Evolutionary conservation across 1,139 yeast genomes (phyloP).

Genomic region (Yamadazyma dushanensis): DNA sequence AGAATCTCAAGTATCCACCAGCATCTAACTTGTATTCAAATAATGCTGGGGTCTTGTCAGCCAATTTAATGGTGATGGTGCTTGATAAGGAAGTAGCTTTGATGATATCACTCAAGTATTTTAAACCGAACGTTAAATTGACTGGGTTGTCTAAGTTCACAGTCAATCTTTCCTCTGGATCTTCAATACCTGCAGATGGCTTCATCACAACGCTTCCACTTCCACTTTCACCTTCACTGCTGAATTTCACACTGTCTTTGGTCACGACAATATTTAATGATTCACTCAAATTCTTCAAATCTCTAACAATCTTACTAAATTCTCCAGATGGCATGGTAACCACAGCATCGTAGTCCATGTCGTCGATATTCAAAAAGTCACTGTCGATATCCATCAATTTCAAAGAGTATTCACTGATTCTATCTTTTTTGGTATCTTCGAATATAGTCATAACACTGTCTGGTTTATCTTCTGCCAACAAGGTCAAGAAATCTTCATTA

Average conservation of each 20-base stretch:
- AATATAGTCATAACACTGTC: slow-evolving; percentile 79
- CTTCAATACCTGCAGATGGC: slow-evolving; percentile 79
- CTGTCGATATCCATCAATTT: slow-evolving; percentile 97
- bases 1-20: slow-evolving; percentile 92
- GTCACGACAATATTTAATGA: slow-evolving; percentile 83
- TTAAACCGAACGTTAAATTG: slow-evolving; percentile 85
- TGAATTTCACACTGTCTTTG: slow-evolving; percentile 88
- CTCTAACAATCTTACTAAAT: slow-evolving; percentile 88
- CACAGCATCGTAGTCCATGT: slow-evolving; percentile 85
- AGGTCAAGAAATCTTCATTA: slow-evolving; percentile 82
- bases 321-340: slow-evolving; percentile 86
- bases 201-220: slow-evolving; percentile 84
- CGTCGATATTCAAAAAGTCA: slow-evolving; percentile 91
- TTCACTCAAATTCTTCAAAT: slow-evolving; percentile 82
- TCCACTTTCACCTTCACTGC: slow-evolving; percentile 91
- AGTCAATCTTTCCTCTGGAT: slow-evolving; percentile 70
- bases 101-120: slow-evolving; percentile 86
- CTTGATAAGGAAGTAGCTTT: slow-evolving; percentile 82
- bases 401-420: slow-evolving; percentile 88
- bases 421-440: slow-evolving; percentile 87
- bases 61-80: slow-evolving; percentile 78
- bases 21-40: slow-evolving; percentile 86
- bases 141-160: slow-evolving; percentile 87
- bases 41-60: slow-evolving; percentile 91
- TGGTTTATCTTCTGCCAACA: slow-evolving; percentile 91